phyloP scores from a whole-genome alignment of 2,329 filamentous ascomycete species.

The Hypoxylon sp. region DNA sequence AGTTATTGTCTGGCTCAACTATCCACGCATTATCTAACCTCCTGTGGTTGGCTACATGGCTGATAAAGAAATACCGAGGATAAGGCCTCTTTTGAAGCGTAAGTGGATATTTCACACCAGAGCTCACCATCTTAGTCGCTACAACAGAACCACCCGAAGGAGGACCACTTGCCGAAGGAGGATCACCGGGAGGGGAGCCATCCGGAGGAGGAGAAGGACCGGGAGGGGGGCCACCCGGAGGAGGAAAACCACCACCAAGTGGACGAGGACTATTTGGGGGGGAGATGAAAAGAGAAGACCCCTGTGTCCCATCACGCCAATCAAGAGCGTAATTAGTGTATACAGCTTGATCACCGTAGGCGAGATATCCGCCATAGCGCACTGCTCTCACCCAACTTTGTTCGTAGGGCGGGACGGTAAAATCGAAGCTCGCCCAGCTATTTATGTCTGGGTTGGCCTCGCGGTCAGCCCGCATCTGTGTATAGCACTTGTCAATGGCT shows the following conservation, averaged over 20 bases:
- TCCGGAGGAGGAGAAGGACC: no score
- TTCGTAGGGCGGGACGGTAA: slow-evolving; percentile 13
- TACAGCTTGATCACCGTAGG: background rate
- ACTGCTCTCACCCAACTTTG: slow-evolving; percentile 2
- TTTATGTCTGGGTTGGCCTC: background rate
- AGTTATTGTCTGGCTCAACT: slow-evolving; percentile 27
- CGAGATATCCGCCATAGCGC: background rate
- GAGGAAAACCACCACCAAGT: no score
- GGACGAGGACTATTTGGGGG: slow-evolving; percentile 1
- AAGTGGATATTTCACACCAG: background rate
- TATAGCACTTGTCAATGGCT: background rate
- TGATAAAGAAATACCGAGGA: slow-evolving; percentile 22
- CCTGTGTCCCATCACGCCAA: background rate
- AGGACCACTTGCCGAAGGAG: background rate
- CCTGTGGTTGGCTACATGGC: slow-evolving; percentile 35
- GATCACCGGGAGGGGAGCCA: background rate
- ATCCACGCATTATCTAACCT: slow-evolving; percentile 33
- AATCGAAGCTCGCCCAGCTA: slow-evolving; percentile 14
- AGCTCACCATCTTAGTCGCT: background rate
- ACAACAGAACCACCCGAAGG: background rate
- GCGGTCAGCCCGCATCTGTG: background rate
- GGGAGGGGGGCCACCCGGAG: background rate
- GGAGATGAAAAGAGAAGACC: background rate
- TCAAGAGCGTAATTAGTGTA: background rate
- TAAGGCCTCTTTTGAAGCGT: background rate